These are phyloP conservation scores for Byssoonygena ceratinophila DNA, from an alignment of 2,329 filamentous ascomycete species.

Conservation along the genomic window DNA sequence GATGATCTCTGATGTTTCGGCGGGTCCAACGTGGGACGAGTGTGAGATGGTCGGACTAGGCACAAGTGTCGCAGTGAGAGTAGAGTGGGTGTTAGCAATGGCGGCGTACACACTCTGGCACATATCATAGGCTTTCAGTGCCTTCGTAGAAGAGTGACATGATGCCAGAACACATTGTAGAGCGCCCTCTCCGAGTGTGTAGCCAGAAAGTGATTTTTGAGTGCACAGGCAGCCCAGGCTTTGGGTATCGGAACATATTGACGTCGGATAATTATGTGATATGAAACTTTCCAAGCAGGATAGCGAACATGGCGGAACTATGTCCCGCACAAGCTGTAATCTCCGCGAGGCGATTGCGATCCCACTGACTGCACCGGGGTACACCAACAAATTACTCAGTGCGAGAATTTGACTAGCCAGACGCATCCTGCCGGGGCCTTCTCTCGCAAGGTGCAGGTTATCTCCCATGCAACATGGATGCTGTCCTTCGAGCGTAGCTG, in stretches of 20 bases:
- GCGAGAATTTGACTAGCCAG: background rate
- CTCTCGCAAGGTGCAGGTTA: background rate
- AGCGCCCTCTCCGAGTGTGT: conserved; percentile 61
- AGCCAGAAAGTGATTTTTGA: conserved; percentile 48
- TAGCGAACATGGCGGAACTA: conserved; percentile 50
- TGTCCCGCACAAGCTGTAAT: conserved; percentile 21
- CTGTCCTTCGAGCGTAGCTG: background rate
- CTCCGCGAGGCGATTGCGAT: conserved; percentile 12
- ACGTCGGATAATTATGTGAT: conserved; percentile 45
- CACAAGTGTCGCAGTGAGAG: conserved; percentile 14
- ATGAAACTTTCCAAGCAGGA: conserved; percentile 55
- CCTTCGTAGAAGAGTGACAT: conserved; percentile 43
- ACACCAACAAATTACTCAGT: background rate
- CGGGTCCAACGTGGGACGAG: conserved; percentile 5
- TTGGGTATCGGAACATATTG: conserved; percentile 41
- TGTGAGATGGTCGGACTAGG: conserved; percentile 15
- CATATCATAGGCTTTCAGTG: conserved; percentile 44
- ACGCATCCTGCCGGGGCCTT: background rate
- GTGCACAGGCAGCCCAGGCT: conserved; percentile 56
- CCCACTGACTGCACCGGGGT: conserved; percentile 13
- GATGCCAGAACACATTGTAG: conserved; percentile 54
- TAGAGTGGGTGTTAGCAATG: conserved; percentile 48
- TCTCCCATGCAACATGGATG: background rate
- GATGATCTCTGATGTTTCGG: background rate
- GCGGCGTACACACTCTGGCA: conserved; percentile 45